Evolutionary conservation across 176 grass and related monocot genomes (phyloP).

Genomic region (Triticum urartu): DNA sequence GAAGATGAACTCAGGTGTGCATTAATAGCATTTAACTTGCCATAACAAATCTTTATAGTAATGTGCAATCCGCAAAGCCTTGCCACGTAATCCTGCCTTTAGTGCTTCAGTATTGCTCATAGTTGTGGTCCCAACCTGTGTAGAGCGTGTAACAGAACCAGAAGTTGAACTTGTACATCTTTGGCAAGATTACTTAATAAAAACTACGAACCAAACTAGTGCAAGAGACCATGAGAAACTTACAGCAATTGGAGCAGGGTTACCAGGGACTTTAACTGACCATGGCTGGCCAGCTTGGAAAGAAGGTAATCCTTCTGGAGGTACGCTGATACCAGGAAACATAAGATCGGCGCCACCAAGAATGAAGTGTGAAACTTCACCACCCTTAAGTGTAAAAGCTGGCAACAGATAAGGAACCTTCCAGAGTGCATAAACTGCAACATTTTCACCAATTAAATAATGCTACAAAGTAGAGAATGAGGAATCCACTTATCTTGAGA

Average conservation of each 20-base stretch:
- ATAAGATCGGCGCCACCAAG: conserved; percentile 95
- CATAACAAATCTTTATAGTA: conserved; percentile 84
- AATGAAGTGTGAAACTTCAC: conserved; percentile 78
- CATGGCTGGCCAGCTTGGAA: conserved; percentile 85
- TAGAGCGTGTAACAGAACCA: background rate
- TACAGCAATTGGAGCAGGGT: conserved; percentile 90
- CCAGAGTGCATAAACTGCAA: conserved; percentile 96
- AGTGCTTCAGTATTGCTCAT: conserved; percentile 67
- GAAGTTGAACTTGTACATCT: conserved; percentile 21
- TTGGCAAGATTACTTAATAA: conserved; percentile 18
- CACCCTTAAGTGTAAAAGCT: conserved; percentile 86
- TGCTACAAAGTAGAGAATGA: background rate
- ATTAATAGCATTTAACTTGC: conserved; percentile 49
- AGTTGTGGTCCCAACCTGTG: conserved; percentile 78
- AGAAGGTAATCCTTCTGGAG: conserved; percentile 73
- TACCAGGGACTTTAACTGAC: conserved; percentile 88
- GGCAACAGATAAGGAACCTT: conserved; percentile 77
- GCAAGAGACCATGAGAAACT: conserved; percentile 35
- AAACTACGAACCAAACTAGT: background rate
- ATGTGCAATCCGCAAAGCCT: conserved; percentile 80
- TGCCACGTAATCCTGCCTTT: conserved; percentile 83
- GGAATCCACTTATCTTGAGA: background rate
- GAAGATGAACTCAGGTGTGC: conserved; percentile 5
- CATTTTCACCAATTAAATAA: conserved; percentile 26
- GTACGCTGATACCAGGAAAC: conserved; percentile 88